Base-by-base conservation (phyloP, 164 flowering plant species). In the Annona cherimola region DNA sequence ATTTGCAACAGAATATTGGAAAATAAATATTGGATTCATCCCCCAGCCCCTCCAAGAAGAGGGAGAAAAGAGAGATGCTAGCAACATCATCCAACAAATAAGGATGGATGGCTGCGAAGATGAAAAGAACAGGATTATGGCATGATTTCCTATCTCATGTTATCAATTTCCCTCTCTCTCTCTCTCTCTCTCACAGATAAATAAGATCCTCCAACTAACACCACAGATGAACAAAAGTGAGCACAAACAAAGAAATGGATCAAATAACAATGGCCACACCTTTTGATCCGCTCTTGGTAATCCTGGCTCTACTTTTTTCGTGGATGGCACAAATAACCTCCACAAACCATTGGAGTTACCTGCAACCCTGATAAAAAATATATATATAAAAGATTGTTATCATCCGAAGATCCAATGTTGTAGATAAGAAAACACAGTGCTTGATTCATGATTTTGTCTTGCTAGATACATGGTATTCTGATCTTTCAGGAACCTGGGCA, bases 341-440 rank as follows among this genome's bases (percentile, higher is more conserved):
- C 93, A 90, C 67, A 92, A 72, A 71, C 97, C 90, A 74, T 70
- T 77, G 76, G 84, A 74, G 60, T 83, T 84, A 41, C 80, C 71
- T 63, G 60, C 67, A 60, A 41, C 73, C 78, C 87, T 78, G 80
- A 42, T 69, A 72, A 75, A 61, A 18, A 60, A 70, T 5, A 63
- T 16, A 9, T 50, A 11, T 50, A 16, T 50, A 2, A 26, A 26
- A 26, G 35, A 50, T 50, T 50, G 57, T 50, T 7, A 16, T 50
- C 57, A 12, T 50, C 57, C 63, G 62, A 71, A 76, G 60, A 73
- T 63, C n/a, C 2, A 60, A 63, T 69, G 11, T 40, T 63, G 66
- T 16, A 43, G 43, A 45, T 11, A 41, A n/a, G 39, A 68, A 43
- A 74, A 3, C 57, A 50, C 14, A 16, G 9, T 50, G 57, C 57